Evolutionary conservation across 805 yeast species (phyloP).

Genomic region (Myxozyma mucilagina): DNA sequence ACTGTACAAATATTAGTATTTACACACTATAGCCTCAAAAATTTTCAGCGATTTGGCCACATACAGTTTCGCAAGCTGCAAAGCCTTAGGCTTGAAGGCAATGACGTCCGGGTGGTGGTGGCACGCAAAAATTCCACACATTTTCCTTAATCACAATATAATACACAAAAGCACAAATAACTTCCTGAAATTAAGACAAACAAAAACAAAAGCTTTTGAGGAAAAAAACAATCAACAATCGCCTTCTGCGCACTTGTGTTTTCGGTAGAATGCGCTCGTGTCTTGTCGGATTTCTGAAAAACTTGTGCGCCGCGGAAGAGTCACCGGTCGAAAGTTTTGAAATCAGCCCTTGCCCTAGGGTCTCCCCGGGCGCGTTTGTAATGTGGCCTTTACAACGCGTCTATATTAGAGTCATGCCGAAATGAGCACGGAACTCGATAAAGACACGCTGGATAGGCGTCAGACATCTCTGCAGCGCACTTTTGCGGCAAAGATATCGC

Average conservation of each 20-base stretch:
- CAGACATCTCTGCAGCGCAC: conserved; percentile 16
- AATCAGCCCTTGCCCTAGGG: background rate
- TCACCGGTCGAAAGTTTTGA: background rate
- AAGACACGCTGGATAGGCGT: conserved; percentile 2
- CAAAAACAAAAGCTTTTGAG: background rate
- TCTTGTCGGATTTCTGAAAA: background rate
- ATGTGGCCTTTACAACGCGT: background rate
- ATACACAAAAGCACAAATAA: background rate
- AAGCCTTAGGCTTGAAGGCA: conserved; percentile 80
- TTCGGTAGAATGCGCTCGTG: background rate
- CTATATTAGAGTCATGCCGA: background rate
- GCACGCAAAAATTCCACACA: conserved; percentile 99
- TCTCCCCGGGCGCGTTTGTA: background rate
- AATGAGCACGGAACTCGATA: too few species aligned
- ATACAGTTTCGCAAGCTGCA: conserved; percentile 71
- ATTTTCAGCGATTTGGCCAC: background rate
- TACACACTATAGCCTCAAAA: background rate
- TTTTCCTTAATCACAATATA: conserved; percentile 37
- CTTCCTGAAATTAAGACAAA: background rate
- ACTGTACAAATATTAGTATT: conserved; percentile 42
- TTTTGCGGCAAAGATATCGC: conserved; percentile 7
- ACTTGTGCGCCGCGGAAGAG: conserved; percentile 11
- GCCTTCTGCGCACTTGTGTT: background rate
- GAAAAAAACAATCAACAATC: background rate
- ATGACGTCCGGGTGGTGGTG: conserved; percentile 78